phyloP scores from a whole-genome alignment of 345 rosid genomes.

The Salix suchowensis region DNA sequence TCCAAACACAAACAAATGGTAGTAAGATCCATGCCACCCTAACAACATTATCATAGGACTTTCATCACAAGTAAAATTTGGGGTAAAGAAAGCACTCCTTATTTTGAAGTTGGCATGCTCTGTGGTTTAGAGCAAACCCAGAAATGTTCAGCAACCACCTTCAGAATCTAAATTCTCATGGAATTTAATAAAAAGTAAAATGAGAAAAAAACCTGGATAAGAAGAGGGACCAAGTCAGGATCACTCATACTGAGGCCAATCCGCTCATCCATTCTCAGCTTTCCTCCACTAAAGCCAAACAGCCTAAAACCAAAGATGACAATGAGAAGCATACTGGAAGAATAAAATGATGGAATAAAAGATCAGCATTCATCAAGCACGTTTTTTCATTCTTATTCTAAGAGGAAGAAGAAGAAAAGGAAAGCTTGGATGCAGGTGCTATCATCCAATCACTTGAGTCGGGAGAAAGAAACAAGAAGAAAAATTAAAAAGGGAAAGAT shows the following conservation, averaged over 20 bases:
- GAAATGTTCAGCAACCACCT: not conserved
- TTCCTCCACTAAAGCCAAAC: conserved; percentile 78
- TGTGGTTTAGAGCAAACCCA: not conserved
- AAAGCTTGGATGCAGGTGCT: not conserved
- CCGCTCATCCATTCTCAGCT: conserved; percentile 93
- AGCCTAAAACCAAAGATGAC: conserved; percentile 44
- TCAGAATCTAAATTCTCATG: not conserved
- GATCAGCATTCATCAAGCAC: not conserved
- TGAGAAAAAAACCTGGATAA: conserved; percentile 63
- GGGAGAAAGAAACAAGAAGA: not conserved
- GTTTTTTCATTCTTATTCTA: too few species aligned
- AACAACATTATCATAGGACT: too few species aligned
- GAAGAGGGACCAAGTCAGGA: conserved; percentile 87
- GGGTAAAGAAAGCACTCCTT: too few species aligned
- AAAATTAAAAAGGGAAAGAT: not conserved
- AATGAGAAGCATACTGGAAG: not conserved
- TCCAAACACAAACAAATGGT: too few species aligned
- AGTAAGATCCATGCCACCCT: too few species aligned
- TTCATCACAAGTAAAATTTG: too few species aligned
- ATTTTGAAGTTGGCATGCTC: not conserved
- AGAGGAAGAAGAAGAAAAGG: not conserved
- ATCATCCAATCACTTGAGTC: not conserved
- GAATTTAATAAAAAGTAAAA: not conserved
- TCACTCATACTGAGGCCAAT: conserved; percentile 96
- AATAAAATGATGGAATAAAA: not conserved